Evolutionary conservation across 176 grass and related monocot genomes (phyloP), one percentile per base, ranked within the genome.

Genomic region (Aegilops speltoides): DNA sequence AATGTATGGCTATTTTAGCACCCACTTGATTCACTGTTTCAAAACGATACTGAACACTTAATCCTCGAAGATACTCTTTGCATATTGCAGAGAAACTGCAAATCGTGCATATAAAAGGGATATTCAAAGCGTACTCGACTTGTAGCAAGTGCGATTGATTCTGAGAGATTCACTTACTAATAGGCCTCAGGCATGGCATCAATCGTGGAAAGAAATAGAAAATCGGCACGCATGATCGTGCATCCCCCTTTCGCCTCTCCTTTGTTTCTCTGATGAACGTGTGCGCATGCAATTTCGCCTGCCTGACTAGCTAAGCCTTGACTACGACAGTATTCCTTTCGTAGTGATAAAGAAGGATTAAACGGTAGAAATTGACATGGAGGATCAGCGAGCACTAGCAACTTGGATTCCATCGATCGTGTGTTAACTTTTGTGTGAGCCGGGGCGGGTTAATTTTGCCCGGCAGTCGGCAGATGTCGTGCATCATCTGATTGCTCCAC

Each of bases 181-280:
- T 41, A 6, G 25, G 24, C n/a, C 32, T 76, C 82, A 81, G 32
- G 82, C 23, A 62, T 89, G 83, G 45, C 83, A 22, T 86, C 71
- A 77, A n/a, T 68, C 22, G 4, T n/a, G 22, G 46, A 66, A 89
- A 70, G 3, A 68, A 62, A 37, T 5, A 17, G 17, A 50, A 50
- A 52, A 52, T 17, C 1, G 19, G 10, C 50, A 19, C 16, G 52
- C 70, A 19, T 28, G 46, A 15, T 59, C 72, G 25, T 45, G 14
- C 23, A 79, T 2, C 60, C 45, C 17, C 6, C 13, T 75, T 22
- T 22, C 7, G 50, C 73, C 38, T 8, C 37, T 7, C 2, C 14
- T 20, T 20, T 25, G 71, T 73, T 17, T 75, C 72, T 45, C 25
- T 14, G 28, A 2, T 10, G 28, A 2, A 31, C 1, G 8, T 57